Percentiles rank a stretch among this genome's conserved stretches.
Evolutionary conservation across 441 rosid species (phyloP).

Genomic region (Erodium moschatum): DNA sequence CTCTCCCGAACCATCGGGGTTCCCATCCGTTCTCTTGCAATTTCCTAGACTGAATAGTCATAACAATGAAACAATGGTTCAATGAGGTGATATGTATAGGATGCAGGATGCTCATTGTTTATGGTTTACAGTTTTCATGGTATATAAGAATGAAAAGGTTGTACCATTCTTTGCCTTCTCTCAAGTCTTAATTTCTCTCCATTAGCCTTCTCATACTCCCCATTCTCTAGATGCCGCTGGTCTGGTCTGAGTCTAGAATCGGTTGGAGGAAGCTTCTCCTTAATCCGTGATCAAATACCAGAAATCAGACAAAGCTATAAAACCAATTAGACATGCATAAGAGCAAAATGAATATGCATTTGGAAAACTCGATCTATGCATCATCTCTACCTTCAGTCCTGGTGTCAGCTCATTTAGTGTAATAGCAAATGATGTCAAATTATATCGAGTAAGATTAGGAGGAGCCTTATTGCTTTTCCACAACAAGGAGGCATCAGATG

Average conservation of each 20-base stretch:
- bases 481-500: slow-evolving; percentile 23
- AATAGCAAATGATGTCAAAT: slow-evolving; percentile 66
- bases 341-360: not conserved
- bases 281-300: not conserved
- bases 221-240: slow-evolving; percentile 26
- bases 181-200: slow-evolving; percentile 72
- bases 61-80: not conserved
- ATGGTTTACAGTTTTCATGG: not conserved
- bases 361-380: not conserved
- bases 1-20: not conserved
- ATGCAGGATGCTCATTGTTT: not conserved
- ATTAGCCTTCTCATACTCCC: slow-evolving; percentile 80
- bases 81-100: not conserved
- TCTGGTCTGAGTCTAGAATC: slow-evolving; percentile 86
- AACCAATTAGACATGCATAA: not conserved
- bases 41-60: not conserved
- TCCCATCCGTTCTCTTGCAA: not conserved
- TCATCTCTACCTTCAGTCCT: slow-evolving; percentile 48
- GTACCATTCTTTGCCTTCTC: slow-evolving; percentile 72
- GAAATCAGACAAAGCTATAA: not conserved
- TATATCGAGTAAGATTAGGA: slow-evolving; percentile 55
- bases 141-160: too few species aligned
- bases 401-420: slow-evolving; percentile 66
- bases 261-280: slow-evolving; percentile 78
- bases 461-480: slow-evolving; percentile 69